A percentile compares a stretch with the other conserved stretches of the same genome.
phyloP scores from a whole-genome alignment of 805 yeast genomes.

The Candida coleopterorum region DNA sequence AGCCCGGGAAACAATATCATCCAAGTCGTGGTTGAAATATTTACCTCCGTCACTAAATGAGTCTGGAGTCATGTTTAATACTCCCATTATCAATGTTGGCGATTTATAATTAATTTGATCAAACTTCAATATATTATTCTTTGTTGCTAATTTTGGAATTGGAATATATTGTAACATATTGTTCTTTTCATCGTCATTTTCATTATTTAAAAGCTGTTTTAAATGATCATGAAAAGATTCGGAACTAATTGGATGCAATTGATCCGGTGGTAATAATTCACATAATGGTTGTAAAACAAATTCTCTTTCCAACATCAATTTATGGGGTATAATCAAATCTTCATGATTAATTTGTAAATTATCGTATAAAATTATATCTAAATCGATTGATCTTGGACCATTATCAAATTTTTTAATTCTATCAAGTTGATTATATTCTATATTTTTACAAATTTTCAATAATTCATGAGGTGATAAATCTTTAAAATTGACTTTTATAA shows the following conservation, averaged over 20 bases:
- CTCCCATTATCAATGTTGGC: constrained; percentile 77
- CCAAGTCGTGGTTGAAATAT: constrained; percentile 24
- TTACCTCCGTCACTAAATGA: constrained; percentile 90
- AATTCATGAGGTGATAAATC: constrained; percentile 59
- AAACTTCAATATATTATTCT: constrained; percentile 24
- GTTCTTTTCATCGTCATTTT: constrained; percentile 41
- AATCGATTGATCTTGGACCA: constrained; percentile 89
- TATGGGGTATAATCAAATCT: constrained; percentile 76
- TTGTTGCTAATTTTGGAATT: constrained; percentile 16
- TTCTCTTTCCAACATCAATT: constrained; percentile 79
- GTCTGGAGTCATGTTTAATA: constrained; percentile 88
- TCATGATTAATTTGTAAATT: constrained; percentile 49
- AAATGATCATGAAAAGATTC: constrained; percentile 73
- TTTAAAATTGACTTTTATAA: constrained; percentile 56
- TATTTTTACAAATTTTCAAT: constrained; percentile 56
- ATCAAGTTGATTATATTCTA: constrained; percentile 68
- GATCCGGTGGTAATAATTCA: constrained; percentile 67
- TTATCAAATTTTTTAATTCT: constrained; percentile 79
- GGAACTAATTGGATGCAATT: constrained; percentile 79
- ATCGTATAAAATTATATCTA: constrained; percentile 80
- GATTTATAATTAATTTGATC: constrained; percentile 41
- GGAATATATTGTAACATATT: constrained; percentile 51
- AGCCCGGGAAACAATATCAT: constrained; percentile 43
- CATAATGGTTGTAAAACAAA: constrained; percentile 88
- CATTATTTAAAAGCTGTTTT: constrained; percentile 37